Base-by-base conservation (phyloP, 306 rosid species). In the Pterocarpus santalinus region DNA sequence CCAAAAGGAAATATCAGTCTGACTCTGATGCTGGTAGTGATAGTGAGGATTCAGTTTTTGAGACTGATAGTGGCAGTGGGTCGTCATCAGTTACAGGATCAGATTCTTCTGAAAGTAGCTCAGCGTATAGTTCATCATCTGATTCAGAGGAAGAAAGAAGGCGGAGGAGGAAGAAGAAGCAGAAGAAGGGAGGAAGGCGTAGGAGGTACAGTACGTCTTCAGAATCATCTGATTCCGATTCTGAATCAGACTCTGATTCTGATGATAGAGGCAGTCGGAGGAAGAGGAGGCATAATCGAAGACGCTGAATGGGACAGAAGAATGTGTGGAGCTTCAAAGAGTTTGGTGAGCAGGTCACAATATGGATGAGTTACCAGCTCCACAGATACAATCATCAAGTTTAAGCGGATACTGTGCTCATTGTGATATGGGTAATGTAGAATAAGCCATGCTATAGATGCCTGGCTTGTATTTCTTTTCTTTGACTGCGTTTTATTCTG, bases 41-140 rank as follows among this genome's bases (percentile, higher is more conserved):
- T 22, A 93, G 97, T 1, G 97, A 95, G 91, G 97, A 97, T 38
- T 95, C 99, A 2, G 99, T 93, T 78, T 95, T 93, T 71, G 95
- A 92, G 87, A 92, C 95, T 49, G 98, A 95, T 55, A 95, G 97
- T 77, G 91, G 85, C 55, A 95, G 97, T 46, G 93, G 86, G 34
- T 85, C 97, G 33, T 88, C 96, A 13, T 94, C 98, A 22, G 93
- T 86, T 77, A 88, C 93, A 0, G 95, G 90, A n/a, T 93, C 97
- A 8, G 94, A 88, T 62, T 91, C 97, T 83, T 93, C 97, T 8
- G 98, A 66, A 80, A 93, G 92, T 83, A 90, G 91, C 76, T 90
- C 97, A 0, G 91, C 79, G 60, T 84, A 85, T 76, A 90, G 94
- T 60, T 90, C 97, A 36, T 94, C 95, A 5, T 87, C 99, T 74